phyloP scores from a whole-genome alignment of 129 eudicot genomes.

The Escallonia rubra region DNA sequence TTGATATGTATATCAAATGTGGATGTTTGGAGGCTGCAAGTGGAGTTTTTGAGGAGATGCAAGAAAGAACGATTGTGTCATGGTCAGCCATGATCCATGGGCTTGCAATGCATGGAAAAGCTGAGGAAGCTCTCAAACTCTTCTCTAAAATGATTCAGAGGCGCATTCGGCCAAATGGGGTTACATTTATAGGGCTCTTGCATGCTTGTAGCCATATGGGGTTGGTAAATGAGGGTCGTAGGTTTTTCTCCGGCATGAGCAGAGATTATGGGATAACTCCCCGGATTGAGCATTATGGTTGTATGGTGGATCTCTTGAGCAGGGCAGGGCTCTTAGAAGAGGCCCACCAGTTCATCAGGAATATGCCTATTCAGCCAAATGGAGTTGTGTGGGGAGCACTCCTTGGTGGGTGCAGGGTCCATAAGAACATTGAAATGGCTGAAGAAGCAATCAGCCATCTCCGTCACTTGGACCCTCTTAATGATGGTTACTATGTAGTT shows the following conservation, averaged over 20 bases:
- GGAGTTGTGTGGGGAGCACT: constrained; percentile 2
- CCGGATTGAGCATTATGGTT: constrained; percentile 1
- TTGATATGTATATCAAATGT: constrained; percentile 3
- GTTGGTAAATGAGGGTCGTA: not conserved
- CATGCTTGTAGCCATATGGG: constrained; percentile 8
- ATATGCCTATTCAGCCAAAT: not conserved
- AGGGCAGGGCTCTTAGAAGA: not conserved
- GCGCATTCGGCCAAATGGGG: not conserved
- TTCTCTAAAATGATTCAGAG: not conserved
- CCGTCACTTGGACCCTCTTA: not conserved
- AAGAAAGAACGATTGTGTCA: not conserved
- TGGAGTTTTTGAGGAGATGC: not conserved
- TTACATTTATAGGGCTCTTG: not conserved
- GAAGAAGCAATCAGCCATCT: constrained; percentile 3
- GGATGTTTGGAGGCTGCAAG: not conserved
- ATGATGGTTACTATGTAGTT: constrained; percentile 1
- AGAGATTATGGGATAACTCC: constrained; percentile 6
- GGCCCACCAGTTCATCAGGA: constrained; percentile 1
- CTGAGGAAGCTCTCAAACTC: not conserved
- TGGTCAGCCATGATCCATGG: constrained; percentile 4
- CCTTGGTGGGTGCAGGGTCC: constrained; percentile 4
- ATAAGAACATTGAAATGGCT: not conserved
- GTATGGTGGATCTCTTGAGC: constrained; percentile 5
- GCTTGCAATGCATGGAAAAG: not conserved
- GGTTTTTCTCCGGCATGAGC: not conserved